A percentile compares a stretch with the other conserved stretches of the same genome.
Evolutionary conservation across 805 yeast genomes (phyloP).

Genomic region (Hanseniaspora hatyaiensis): DNA sequence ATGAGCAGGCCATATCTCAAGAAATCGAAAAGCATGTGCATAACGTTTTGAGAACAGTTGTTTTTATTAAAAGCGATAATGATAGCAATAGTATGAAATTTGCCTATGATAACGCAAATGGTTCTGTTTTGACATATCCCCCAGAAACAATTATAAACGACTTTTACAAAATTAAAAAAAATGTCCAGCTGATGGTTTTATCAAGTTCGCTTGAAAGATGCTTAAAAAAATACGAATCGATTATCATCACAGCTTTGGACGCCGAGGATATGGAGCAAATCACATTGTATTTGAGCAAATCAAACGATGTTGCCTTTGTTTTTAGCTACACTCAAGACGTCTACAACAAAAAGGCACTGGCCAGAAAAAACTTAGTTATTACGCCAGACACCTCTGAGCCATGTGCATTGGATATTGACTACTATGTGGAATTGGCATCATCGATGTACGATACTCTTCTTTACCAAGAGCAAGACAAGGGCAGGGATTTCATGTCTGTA

Average conservation of each 20-base stretch:
- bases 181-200: background rate
- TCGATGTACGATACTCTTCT: background rate
- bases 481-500: slow-evolving; percentile 7
- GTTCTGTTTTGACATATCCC: slow-evolving; percentile 8
- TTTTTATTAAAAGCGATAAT: background rate
- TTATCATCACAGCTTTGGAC: background rate
- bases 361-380: background rate
- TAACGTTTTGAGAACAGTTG: background rate
- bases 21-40: no score
- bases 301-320: background rate
- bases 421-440: background rate
- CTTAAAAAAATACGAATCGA: background rate
- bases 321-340: slow-evolving; percentile 1
- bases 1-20: no score
- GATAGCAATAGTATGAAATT: background rate
- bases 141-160: background rate
- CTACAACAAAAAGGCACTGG: background rate
- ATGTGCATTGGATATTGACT: slow-evolving; percentile 7
- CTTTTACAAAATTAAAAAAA: background rate
- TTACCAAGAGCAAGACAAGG: background rate
- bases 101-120: background rate
- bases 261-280: background rate
- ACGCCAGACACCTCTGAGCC: slow-evolving; percentile 8
- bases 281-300: background rate
- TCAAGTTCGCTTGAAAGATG: slow-evolving; percentile 5